A percentile compares a stretch with the other conserved stretches of the same genome.
Conservation (phyloP, 371 early-diverging fungal species). For the Batkoa obscura region DNA sequence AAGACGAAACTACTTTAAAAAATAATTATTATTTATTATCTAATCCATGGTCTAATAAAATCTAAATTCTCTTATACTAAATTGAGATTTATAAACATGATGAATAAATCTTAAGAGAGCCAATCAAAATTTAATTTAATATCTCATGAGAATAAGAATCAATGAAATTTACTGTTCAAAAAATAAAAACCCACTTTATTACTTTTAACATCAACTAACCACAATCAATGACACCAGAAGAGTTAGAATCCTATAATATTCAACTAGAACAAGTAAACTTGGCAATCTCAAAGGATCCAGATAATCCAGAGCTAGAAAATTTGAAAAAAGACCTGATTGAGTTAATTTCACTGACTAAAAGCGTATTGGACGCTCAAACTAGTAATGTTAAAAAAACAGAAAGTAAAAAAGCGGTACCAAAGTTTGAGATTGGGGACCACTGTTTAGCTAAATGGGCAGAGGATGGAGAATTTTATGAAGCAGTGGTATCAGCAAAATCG, state of each 20-base stretch:
- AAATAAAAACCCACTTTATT: too few relatives aligned
- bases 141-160: too few relatives aligned
- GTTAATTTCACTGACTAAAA: constrained; percentile 35
- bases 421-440: constrained; percentile 25
- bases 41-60: too few relatives aligned
- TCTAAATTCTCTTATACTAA: too few relatives aligned
- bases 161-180: too few relatives aligned
- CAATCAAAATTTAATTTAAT: too few relatives aligned
- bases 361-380: constrained; percentile 10
- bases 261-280: constrained; percentile 55
- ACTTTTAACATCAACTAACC: too few relatives aligned
- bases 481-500: constrained; percentile 39
- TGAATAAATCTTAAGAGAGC: too few relatives aligned
- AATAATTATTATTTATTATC: too few relatives aligned
- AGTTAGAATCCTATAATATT: constrained; percentile 39
- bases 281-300: constrained; percentile 41
- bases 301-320: constrained; percentile 43
- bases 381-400: constrained; percentile 4
- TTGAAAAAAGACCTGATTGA: constrained; percentile 45
- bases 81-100: too few relatives aligned
- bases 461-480: constrained; percentile 54
- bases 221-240: constrained; percentile 18
- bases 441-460: constrained; percentile 42
- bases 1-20: too few relatives aligned
- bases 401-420: constrained; percentile 3